phyloP scores from a whole-genome alignment of 75 land plant species.

The Selaginella moellendorffii region DNA sequence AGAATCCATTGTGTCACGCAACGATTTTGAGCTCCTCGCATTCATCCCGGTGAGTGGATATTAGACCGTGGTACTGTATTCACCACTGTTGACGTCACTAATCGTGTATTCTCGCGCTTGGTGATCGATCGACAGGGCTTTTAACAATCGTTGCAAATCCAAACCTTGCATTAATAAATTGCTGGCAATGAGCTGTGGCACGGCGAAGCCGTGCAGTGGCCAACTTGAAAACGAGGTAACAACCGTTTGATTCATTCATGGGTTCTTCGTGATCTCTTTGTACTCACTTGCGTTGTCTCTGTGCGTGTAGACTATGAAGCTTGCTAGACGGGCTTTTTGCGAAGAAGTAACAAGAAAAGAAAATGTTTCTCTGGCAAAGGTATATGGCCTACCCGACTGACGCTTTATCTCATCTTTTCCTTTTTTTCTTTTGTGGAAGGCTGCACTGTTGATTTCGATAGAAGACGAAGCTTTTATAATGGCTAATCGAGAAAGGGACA shows the following conservation, averaged over 20 bases:
- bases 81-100: too few relatives aligned
- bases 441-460: slow-evolving; percentile 40
- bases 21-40: neutral
- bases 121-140: too few relatives aligned
- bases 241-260: too few relatives aligned
- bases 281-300: too few relatives aligned
- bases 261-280: too few relatives aligned
- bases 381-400: slow-evolving; percentile 12
- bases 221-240: neutral
- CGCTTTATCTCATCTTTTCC: too few relatives aligned
- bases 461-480: slow-evolving; percentile 58
- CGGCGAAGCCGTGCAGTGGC: neutral
- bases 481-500: slow-evolving; percentile 40
- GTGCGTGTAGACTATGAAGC: slow-evolving; percentile 16
- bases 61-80: too few relatives aligned
- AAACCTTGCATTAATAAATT: too few relatives aligned
- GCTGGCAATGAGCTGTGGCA: neutral
- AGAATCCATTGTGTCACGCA: neutral
- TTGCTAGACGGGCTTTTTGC: slow-evolving; percentile 36
- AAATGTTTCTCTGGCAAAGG: slow-evolving; percentile 49
- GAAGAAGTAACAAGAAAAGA: slow-evolving; percentile 34
- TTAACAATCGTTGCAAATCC: too few relatives aligned
- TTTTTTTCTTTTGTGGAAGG: slow-evolving; percentile 15
- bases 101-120: too few relatives aligned
- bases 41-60: neutral